A percentile compares a stretch with the other conserved stretches of the same genome.
These are phyloP conservation scores for Torulaspora pretoriensis DNA, from an alignment of 1,139 yeast species.

Conservation along the genomic window DNA sequence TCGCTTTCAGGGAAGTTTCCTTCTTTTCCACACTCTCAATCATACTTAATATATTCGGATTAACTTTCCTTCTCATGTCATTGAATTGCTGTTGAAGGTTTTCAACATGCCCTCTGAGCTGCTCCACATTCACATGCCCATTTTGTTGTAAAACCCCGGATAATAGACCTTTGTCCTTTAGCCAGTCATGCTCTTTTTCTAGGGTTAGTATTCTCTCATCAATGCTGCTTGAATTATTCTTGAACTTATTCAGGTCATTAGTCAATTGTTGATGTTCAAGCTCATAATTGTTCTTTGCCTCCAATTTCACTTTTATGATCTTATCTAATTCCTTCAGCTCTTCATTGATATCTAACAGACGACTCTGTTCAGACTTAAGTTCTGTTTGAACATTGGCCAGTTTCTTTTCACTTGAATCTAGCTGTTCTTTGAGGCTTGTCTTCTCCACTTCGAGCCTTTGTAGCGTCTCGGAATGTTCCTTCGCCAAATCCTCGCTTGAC, in stretches of 20 bases:
- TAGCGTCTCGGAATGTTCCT: slow-evolving; percentile 38
- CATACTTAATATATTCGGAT: slow-evolving; percentile 86
- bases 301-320: slow-evolving; percentile 50
- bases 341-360: slow-evolving; percentile 66
- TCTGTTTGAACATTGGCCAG: slow-evolving; percentile 25
- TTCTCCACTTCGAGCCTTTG: slow-evolving; percentile 43
- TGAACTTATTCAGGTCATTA: slow-evolving; percentile 62
- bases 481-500: slow-evolving; percentile 43
- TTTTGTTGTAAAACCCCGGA: slow-evolving; percentile 52
- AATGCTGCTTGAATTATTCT: slow-evolving; percentile 43
- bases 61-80: slow-evolving; percentile 80
- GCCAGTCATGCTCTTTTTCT: slow-evolving; percentile 64
- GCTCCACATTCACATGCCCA: slow-evolving; percentile 59
- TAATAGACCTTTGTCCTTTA: slow-evolving; percentile 57
- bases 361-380: slow-evolving; percentile 52
- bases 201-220: slow-evolving; percentile 47
- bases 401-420: slow-evolving; percentile 22
- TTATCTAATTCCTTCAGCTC: slow-evolving; percentile 65
- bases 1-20: slow-evolving; percentile 68
- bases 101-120: slow-evolving; percentile 54
- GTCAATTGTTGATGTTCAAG: slow-evolving; percentile 55
- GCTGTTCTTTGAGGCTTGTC: slow-evolving; percentile 31
- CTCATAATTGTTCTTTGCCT: slow-evolving; percentile 47
- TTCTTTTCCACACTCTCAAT: slow-evolving; percentile 91
- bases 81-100: slow-evolving; percentile 59